A percentile compares a stretch with the other conserved stretches of the same genome.
These are phyloP conservation scores for Penicillium sp. DNA, from an alignment of 2,329 filamentous ascomycete genomes.

Conservation along the genomic window DNA sequence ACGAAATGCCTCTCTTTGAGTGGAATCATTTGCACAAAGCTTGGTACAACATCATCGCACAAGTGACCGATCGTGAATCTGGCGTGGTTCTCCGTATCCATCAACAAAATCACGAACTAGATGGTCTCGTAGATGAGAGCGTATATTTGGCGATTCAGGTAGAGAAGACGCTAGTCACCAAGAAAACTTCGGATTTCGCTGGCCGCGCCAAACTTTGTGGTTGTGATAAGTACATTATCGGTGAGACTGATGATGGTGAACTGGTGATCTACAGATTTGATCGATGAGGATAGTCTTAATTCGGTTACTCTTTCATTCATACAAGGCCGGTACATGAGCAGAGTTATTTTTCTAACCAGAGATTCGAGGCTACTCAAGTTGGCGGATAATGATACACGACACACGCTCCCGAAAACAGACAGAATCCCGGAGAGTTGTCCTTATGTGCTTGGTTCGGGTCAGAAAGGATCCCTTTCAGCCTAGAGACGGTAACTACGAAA, in stretches of 20 bases:
- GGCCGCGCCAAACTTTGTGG: conserved; percentile 60
- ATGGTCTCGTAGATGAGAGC: conserved; percentile 13
- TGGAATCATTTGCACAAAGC: conserved; percentile 22
- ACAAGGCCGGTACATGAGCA: background rate
- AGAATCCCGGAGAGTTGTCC: background rate
- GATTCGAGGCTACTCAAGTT: background rate
- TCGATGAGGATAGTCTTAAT: conserved; percentile 22
- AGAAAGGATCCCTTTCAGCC: background rate
- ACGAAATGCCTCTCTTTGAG: conserved; percentile 23
- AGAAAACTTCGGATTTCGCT: conserved; percentile 54
- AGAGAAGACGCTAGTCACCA: conserved; percentile 25
- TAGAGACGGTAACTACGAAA: background rate
- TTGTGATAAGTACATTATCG: conserved; percentile 65
- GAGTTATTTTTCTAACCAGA: background rate
- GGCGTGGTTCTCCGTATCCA: conserved; percentile 44
- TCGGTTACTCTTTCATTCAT: background rate
- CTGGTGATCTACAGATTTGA: conserved; percentile 60
- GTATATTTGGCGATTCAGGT: conserved; percentile 38
- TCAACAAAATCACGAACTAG: conserved; percentile 32
- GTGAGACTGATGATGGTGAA: conserved; percentile 57
- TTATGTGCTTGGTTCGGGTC: background rate
- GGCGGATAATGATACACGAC: background rate
- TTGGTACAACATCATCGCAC: conserved; percentile 46
- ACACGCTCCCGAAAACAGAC: background rate
- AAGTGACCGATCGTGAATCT: conserved; percentile 38